Evolutionary conservation across 225 moss, liverwort and hornwort genomes (phyloP).

Genomic region (Bryoerythrophyllum caledonicum): DNA sequence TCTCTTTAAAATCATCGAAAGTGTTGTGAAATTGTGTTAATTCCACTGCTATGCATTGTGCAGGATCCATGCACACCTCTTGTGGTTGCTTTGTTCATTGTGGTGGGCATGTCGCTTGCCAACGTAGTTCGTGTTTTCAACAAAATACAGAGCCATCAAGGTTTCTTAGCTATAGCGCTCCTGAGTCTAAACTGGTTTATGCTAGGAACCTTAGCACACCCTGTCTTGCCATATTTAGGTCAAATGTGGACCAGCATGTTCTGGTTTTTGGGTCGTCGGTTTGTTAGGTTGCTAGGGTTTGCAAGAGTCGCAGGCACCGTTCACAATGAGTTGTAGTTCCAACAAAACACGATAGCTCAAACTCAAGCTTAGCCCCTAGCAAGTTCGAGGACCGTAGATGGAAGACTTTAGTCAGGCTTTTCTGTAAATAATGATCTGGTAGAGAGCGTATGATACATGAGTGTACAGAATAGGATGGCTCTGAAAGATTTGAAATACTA

Average conservation of each 20-base stretch:
- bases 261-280: constrained; percentile 31
- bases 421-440: constrained; percentile 26
- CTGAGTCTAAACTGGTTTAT: constrained; percentile 80
- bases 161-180: constrained; percentile 57
- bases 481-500: background rate
- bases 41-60: constrained; percentile 17
- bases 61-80: constrained; percentile 77
- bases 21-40: background rate
- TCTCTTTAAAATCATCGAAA: background rate
- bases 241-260: constrained; percentile 32
- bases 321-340: constrained; percentile 35
- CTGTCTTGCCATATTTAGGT: constrained; percentile 59
- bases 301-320: constrained; percentile 34
- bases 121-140: constrained; percentile 59
- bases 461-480: constrained; percentile 33
- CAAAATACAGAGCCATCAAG: constrained; percentile 51
- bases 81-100: constrained; percentile 59
- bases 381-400: constrained; percentile 22
- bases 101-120: constrained; percentile 69
- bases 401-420: background rate
- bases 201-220: constrained; percentile 64
- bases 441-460: background rate
- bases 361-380: constrained; percentile 5
- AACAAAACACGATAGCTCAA: constrained; percentile 9
- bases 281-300: constrained; percentile 33